Percentiles rank a stretch among this genome's conserved stretches.
Evolutionary conservation across 148 eudicot species (phyloP).

Genomic region (Agrostemma githago): DNA sequence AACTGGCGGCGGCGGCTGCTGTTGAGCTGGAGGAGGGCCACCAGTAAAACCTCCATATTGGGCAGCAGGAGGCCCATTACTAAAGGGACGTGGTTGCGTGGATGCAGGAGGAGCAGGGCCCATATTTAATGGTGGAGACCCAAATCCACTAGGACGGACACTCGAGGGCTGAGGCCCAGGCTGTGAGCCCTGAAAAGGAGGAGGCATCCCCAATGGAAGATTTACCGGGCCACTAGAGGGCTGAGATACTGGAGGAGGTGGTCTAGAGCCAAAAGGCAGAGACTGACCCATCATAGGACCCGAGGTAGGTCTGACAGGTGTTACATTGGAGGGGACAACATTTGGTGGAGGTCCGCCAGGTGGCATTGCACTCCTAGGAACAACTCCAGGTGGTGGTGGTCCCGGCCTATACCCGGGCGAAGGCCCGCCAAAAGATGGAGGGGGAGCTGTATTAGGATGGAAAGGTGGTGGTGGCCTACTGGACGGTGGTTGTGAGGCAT

Average conservation of each 20-base stretch:
- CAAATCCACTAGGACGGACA: slow-evolving; percentile 54
- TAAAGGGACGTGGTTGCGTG: slow-evolving; percentile 35
- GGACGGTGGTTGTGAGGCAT: slow-evolving; percentile 30
- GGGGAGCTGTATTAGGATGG: slow-evolving; percentile 54
- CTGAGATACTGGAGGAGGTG: slow-evolving; percentile 28
- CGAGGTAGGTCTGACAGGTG: slow-evolving; percentile 41
- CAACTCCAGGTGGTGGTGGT: slow-evolving; percentile 73
- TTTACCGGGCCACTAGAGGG: slow-evolving; percentile 19
- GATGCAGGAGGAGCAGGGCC: slow-evolving; percentile 37
- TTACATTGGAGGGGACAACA: slow-evolving; percentile 40
- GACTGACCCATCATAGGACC: slow-evolving; percentile 42
- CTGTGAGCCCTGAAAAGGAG: slow-evolving; percentile 35
- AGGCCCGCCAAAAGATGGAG: slow-evolving; percentile 36
- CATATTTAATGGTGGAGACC: slow-evolving; percentile 38
- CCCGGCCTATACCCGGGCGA: slow-evolving; percentile 58
- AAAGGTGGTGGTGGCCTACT: slow-evolving; percentile 50
- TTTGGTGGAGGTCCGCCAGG: slow-evolving; percentile 53
- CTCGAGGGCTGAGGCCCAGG: slow-evolving; percentile 26
- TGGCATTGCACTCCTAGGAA: slow-evolving; percentile 55
- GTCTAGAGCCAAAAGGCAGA: slow-evolving; percentile 56
- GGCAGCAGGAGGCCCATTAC: slow-evolving; percentile 66
- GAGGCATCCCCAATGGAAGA: slow-evolving; percentile 34
- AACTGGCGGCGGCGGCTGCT: slow-evolving; percentile 32
- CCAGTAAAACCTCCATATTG: slow-evolving; percentile 48
- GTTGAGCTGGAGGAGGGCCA: slow-evolving; percentile 57